Evolutionary conservation across 495 filamentous ascomycete genomes (phyloP), one percentile per base, ranked within the genome.

Genomic region (Letharia lupina): DNA sequence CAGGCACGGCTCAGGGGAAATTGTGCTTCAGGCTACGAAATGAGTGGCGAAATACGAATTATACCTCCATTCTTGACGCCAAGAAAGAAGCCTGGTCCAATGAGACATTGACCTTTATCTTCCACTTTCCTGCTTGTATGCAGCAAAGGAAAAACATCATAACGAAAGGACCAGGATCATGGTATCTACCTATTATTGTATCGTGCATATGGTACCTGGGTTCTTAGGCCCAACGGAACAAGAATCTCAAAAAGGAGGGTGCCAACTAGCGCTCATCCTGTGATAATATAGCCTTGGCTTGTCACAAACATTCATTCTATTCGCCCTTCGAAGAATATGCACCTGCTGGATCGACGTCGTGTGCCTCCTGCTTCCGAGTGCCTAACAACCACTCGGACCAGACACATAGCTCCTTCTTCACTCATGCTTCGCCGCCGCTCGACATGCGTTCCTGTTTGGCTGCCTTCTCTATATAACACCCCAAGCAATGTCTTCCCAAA

Each of bases 381-480:
- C 54, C 57, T 23, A 20, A 59, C 13, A 39, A 23, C 42, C 16
- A 20, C 13, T 4, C 28, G n/a, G 20, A n/a, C n/a, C 23, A 31
- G 31, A 37, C 28, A 59, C 40, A 56, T 54, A 57, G 31, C 63
- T 65, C 50, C 62, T 64, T 41, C 39, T 64, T 41, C 39, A 40
- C 54, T 40, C 2, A 45, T 57, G 5, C 1, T 57, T 57, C 54
- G 54, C 13, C 54, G 52, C 28, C 54, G 52, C 52, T 59, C 60
- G 41, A n/a, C 33, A 20, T 65, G 56, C 63, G 60, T 60, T 23
- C 56, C 10, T 59, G 41, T 48, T 2, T 56, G 11, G 56, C 58
- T 33, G 45, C 44, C 58, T 65, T 60, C 47, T 54, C 58, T 42
- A 66, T 66, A 61, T 66, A 60, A 66, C 12, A 20, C 33, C 41